Evolutionary conservation across 768 basidiomycete genomes (phyloP), one percentile per base, ranked within the genome.

Genomic region (Tremella mesenterica): DNA sequence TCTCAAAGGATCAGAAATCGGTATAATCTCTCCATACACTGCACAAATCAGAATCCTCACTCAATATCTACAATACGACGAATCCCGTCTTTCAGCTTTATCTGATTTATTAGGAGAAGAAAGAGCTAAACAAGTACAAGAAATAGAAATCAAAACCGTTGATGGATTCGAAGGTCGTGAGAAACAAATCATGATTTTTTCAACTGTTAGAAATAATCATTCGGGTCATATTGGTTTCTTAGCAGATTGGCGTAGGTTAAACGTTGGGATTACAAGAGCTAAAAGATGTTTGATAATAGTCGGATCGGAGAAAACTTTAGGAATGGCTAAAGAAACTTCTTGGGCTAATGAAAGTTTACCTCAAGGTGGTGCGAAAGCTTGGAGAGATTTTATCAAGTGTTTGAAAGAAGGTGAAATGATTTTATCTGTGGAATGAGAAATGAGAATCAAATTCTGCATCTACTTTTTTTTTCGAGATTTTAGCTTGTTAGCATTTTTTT

Each of bases 161-260:
- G 90, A 95, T 63, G 90, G 90, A 18, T 95, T 92, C 70, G 88
- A 95, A 72, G 90, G 90, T 12, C 80, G 88, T 41, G 88, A 95
- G 76, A 93, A 93, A 75, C 85, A 88, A 27, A 82, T 93, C 36
- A 86, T 95, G 58, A 79, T 95, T 38, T 91, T 95, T 71, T 88
- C 86, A 36, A 91, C 89, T 2, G 89, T 91, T 45, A 79, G 91
- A 48, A 86, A 85, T 70, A 95, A 95, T 64, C 63, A 76, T 2
- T 74, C 73, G 1, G 88, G 88, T 9, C 77, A 81, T 52, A 88
- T 95, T 63, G 91, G 91, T 0, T 95, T 95, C 74, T 77, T 95
- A 21, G 87, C 85, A 20, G 90, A 95, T 74, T 78, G 83, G 63
- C 77, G 90, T 57, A 73, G 91, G 61, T 76, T 93, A 51, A 95